Percentiles rank a stretch among this genome's conserved stretches.
Evolutionary conservation across 441 rosid species (phyloP).

Genomic region (Populus hybrid): DNA sequence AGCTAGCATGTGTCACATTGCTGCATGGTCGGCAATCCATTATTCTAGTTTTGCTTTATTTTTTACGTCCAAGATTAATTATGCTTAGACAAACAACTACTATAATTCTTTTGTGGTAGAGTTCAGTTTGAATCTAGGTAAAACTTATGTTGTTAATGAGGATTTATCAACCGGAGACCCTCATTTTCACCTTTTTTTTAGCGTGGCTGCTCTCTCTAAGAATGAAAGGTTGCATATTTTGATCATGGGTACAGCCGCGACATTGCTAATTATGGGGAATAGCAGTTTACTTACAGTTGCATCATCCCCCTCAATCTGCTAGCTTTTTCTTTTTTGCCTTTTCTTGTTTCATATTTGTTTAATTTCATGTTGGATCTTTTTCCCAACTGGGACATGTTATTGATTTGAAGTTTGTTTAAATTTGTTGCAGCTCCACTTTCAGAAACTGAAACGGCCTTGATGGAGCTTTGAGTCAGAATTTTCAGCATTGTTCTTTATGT

Average conservation of each 20-base stretch:
- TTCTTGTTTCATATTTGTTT: not conserved
- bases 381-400: not conserved
- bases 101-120: not conserved
- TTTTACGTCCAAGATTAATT: not conserved
- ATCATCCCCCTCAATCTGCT: not conserved
- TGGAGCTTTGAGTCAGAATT: constrained; percentile 65
- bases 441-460: constrained; percentile 89
- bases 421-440: constrained; percentile 84
- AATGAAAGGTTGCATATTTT: not conserved
- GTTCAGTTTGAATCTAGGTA: not conserved
- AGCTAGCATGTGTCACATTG: not conserved
- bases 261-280: not conserved
- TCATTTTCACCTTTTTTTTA: not conserved
- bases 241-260: not conserved
- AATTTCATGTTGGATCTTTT: not conserved
- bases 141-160: not conserved
- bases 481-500: constrained; percentile 17
- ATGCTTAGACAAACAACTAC: not conserved
- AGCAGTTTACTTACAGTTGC: too few species aligned
- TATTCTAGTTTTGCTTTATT: not conserved
- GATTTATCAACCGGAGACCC: not conserved
- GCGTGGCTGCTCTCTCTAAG: not conserved
- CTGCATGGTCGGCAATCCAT: not conserved
- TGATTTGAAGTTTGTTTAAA: constrained; percentile 20
- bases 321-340: not conserved